Evolutionary conservation across 2,329 filamentous ascomycete genomes (phyloP).

Genomic region (Chrysosporium keratinophilum): DNA sequence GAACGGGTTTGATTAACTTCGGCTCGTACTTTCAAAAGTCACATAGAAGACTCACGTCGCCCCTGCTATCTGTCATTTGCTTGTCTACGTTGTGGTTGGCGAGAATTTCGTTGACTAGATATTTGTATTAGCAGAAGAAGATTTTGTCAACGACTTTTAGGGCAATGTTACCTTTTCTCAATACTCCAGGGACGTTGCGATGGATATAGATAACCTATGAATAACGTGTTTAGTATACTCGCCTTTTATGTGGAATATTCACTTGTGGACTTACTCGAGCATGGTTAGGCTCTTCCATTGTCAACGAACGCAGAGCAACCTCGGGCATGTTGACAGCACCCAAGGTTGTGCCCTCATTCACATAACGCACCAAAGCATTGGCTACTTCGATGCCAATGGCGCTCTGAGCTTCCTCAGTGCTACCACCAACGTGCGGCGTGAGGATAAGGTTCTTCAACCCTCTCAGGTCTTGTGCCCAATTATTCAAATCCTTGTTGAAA

Average conservation of each 20-base stretch:
- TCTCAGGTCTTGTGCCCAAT: conserved; percentile 75
- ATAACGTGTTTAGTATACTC: conserved; percentile 13
- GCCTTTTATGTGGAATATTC: background rate
- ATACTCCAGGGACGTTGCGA: conserved; percentile 88
- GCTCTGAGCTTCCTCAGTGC: conserved; percentile 92
- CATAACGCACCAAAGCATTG: conserved; percentile 80
- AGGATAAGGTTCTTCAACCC: conserved; percentile 84
- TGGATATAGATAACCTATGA: conserved; percentile 81
- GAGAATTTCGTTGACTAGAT: conserved; percentile 78
- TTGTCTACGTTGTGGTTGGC: conserved; percentile 97
- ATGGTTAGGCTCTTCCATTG: conserved; percentile 77
- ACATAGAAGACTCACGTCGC: conserved; percentile 51
- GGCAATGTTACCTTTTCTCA: conserved; percentile 56
- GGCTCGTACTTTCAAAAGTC: background rate
- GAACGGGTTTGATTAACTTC: background rate
- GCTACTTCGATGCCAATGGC: conserved; percentile 92
- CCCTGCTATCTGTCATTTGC: conserved; percentile 92
- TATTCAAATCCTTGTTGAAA: conserved; percentile 74
- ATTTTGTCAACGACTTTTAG: conserved; percentile 14
- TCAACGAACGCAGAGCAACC: conserved; percentile 78
- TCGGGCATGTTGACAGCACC: conserved; percentile 97
- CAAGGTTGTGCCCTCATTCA: conserved; percentile 85
- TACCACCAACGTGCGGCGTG: conserved; percentile 93
- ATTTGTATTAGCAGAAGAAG: background rate
- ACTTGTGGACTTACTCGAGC: conserved; percentile 52